phyloP scores from a whole-genome alignment of 2,329 filamentous ascomycete genomes.

The Clarireedia hainanense region DNA sequence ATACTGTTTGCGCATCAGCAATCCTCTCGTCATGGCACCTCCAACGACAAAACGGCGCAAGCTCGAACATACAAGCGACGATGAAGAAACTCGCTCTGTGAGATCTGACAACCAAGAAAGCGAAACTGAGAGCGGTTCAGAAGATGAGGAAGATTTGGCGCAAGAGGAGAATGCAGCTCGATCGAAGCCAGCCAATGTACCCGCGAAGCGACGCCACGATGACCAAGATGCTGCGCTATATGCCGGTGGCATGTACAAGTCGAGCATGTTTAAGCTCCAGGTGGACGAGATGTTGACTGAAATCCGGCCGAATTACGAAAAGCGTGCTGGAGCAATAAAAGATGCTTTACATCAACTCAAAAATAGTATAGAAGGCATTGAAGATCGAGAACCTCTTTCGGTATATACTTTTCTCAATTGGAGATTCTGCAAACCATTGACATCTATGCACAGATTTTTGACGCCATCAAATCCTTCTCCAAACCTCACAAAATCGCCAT shows the following conservation, averaged over 20 bases:
- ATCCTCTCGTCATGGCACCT: conserved; percentile 15
- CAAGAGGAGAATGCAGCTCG: conserved; percentile 18
- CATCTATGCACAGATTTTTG: conserved; percentile 45
- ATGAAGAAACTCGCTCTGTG: background rate
- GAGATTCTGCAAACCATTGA: conserved; percentile 3
- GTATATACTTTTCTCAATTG: conserved; percentile 24
- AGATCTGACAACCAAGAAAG: conserved; percentile 3
- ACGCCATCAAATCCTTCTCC: conserved; percentile 61
- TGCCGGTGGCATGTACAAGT: conserved; percentile 45
- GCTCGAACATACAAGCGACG: conserved; percentile 19
- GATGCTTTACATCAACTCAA: conserved; percentile 47
- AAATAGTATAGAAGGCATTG: conserved; percentile 47
- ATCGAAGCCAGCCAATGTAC: conserved; percentile 7
- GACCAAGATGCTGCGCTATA: conserved; percentile 33
- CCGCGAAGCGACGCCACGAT: conserved; percentile 16
- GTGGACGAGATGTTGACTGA: conserved; percentile 54
- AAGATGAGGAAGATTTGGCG: conserved; percentile 3
- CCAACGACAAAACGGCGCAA: conserved; percentile 29
- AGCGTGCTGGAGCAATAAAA: conserved; percentile 45
- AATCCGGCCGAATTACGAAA: conserved; percentile 49
- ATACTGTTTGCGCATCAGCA: background rate
- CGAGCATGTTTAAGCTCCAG: conserved; percentile 60
- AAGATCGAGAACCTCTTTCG: conserved; percentile 39
- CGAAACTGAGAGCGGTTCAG: conserved; percentile 5
- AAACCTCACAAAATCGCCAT: conserved; percentile 62